Evolutionary conservation across 1,139 yeast species (phyloP), one percentile per base, ranked within the genome.

Genomic region (Taphrina flavorubra): DNA sequence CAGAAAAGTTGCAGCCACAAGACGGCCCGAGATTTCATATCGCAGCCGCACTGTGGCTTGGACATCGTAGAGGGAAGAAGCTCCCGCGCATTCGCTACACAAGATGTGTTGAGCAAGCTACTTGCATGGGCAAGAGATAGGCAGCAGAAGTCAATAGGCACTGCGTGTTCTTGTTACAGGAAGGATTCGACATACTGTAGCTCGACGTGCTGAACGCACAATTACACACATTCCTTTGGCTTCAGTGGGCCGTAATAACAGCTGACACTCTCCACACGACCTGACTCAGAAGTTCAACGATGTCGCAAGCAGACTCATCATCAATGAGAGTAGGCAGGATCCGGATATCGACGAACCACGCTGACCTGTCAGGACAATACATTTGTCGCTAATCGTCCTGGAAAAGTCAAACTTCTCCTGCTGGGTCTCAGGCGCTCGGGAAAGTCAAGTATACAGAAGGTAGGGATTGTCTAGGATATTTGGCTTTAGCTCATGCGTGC

Each of bases 401-500:
- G 67, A 7, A 63, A 53, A 46, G 67, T 63, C 37, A 63, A 63
- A 47, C 55, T 63, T 16, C 57, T 63, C 42, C 55, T 63, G 16
- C 67, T 68, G 44, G 70, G 70, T 11, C 62, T 68, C 42, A 55
- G 70, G 31, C 65, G 72, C 31, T 65, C 72, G 37, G 72, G 72
- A 18, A 70, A 70, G 58, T 70, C 72, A 13, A 66, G 70, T 20
- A 70, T 70, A 31, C 70, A 66, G 37, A 68, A 64, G 58, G 70
- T 64, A 56, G 6, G 37, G 46, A 14, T 44, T 37, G 34, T 1
- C 42, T 51, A 18, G 55, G n/a, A n/a, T 8, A 7, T n/a, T 16
- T 44, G n/a, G 18, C 16, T 16, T 7, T 8, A 11, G 37, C 16
- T 20, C 49, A 36, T n/a, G 42, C 34, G 13, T 53, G 20, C 11